Conservation (phyloP, 139 green algal genomes). For the Chlamydomonas schloesseri region DNA sequence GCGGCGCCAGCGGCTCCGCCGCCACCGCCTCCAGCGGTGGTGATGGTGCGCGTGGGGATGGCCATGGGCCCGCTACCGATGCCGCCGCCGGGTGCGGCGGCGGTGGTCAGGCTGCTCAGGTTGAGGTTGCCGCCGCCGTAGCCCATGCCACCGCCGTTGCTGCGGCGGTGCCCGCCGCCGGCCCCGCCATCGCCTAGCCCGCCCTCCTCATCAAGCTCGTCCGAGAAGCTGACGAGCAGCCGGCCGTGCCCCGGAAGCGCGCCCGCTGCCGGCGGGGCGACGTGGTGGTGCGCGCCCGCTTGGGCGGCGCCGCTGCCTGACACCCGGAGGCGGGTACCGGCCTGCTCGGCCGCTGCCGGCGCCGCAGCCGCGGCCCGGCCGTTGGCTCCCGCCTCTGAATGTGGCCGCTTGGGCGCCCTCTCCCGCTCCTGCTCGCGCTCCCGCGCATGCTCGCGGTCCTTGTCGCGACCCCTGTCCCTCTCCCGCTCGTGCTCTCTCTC, state of each 20-base stretch:
- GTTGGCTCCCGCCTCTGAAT: not conserved
- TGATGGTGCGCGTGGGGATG: constrained; percentile 23
- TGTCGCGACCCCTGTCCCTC: not conserved
- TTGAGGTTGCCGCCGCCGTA: too few species aligned
- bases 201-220: constrained; percentile 31
- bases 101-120: not conserved
- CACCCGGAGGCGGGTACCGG: too few species aligned
- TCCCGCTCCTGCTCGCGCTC: not conserved
- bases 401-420: not conserved
- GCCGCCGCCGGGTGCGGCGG: too few species aligned
- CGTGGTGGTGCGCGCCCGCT: not conserved
- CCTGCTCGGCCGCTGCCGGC: not conserved
- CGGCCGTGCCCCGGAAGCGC: not conserved
- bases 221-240: constrained; percentile 18
- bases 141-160: not conserved
- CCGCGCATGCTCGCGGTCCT: not conserved
- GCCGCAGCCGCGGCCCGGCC: not conserved
- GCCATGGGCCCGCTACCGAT: not conserved
- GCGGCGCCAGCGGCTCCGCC: not conserved
- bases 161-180: not conserved
- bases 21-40: not conserved
- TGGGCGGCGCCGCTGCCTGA: too few species aligned
- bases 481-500: not conserved
- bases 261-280: too few species aligned
- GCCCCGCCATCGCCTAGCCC: not conserved